Evolutionary conservation across 441 rosid genomes (phyloP), one percentile per base, ranked within the genome.

Genomic region (Gossypium gossypioides): DNA sequence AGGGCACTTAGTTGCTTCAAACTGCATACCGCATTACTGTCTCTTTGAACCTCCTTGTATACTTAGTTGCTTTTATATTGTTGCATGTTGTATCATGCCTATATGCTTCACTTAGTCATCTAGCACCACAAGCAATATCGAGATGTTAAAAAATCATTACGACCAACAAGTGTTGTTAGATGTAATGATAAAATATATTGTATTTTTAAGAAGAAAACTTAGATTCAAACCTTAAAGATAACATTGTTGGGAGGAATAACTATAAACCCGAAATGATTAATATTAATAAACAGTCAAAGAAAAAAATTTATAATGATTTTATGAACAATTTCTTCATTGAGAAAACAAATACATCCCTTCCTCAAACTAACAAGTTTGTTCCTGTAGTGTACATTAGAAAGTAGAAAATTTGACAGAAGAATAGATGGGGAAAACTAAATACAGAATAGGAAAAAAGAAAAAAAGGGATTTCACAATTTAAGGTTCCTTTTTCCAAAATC

Each of bases 21-120:
- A 91, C 92, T 91, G 70, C 44, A 44, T 65, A 18, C 8, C 10
- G 51, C 29, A 19, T 37, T 9, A 13, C 15, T 50, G 70, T 69
- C 57, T 37, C 67, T 12, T 72, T 68, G 9, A 32, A 59, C 46
- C 73, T 13, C 21, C 40, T 50, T 0, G 6, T 5, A 6, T 15
- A 50, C 21, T 5, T 51, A 51, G 3, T 51, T 51, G 56, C 21
- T 51, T 13, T 50, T 50, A 15, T 50, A 15, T 50, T 16, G 10
- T 37, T 37, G 42, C 42, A 37, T 37, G 42, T 37, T 7, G 42
- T 37, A 37, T 7, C 42, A 16, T n/a, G 55, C 21, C 55, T 16
- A 50, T 3, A 15, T 50, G 55, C 5, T 50, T 50, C 55, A 15
- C 44, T 40, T 40, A 40, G 12, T 40, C 44, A 8, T 40, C 44